Base-by-base conservation (phyloP, 305 asterid species). In the Solanum hybrid region DNA sequence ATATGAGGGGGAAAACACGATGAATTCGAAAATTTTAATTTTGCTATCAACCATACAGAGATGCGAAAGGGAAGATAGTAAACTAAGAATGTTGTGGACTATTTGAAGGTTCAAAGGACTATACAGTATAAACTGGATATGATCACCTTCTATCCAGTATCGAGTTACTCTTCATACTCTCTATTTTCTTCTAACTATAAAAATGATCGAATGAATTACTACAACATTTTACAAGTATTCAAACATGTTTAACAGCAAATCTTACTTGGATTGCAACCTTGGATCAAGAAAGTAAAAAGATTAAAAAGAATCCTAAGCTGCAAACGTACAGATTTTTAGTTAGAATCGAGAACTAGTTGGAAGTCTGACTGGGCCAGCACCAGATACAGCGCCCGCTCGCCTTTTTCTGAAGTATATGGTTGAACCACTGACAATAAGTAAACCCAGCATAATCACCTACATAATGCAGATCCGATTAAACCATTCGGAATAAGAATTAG, bases 341-440 rank as follows among this genome's bases (percentile, higher is more conserved):
- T 73, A 97, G 91, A 96, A 96, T 91, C 98, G 94, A 91, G 95
- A 92, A 93, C 85, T 95, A 40, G 92, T 92, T 9, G 99, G 96
- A 90, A 94, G 92, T 92, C 98, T 95, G 69, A 92, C 91, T 81
- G 94, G 93, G 40, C 92, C 95, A 36, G 92, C 95, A 31, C 24
- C 66, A 56, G 66, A 56, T 56, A 56, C 66, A 56, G 66, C 24
- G 4, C 93, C 89, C 22, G 92, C 88, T 91, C 96, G 94, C 92
- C 90, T 94, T 89, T 94, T 93, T 91, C 93, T 95, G 91, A 91
- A 92, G 94, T 92, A 95, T 85, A 97, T 94, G 86, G 95, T 93
- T 1, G 99, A 95, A 89, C 99, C 98, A 88, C 99, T 95, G 87
- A 94, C 64, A 72, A 96, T 75, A 89, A 96, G 94, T 94, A 94